Conservation (phyloP, 129 eudicot genomes). For the Daucus carota region DH1_v3.0 NC_030383.2:49153501-49154000, state of each 20-base stretch:
- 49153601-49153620: background rate
- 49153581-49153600: background rate
- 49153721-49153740: background rate
- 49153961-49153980: slow-evolving; percentile 12
- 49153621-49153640: background rate
- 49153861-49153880: background rate
- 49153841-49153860: background rate
- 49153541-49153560: background rate
- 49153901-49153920: no score
- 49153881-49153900: no score
- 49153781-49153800: background rate
- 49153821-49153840: background rate
- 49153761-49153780: background rate
- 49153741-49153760: background rate
- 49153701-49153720: no score
- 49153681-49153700: background rate
- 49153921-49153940: background rate
- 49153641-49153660: background rate
- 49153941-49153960: no score
- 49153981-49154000: slow-evolving; percentile 88
- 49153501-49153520: background rate
- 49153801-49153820: background rate
- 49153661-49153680: background rate
- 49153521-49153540: background rate
- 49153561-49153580: background rate